Base-by-base conservation (phyloP, 2,329 filamentous ascomycete species). In the Apiospora phragmitis region DNA sequence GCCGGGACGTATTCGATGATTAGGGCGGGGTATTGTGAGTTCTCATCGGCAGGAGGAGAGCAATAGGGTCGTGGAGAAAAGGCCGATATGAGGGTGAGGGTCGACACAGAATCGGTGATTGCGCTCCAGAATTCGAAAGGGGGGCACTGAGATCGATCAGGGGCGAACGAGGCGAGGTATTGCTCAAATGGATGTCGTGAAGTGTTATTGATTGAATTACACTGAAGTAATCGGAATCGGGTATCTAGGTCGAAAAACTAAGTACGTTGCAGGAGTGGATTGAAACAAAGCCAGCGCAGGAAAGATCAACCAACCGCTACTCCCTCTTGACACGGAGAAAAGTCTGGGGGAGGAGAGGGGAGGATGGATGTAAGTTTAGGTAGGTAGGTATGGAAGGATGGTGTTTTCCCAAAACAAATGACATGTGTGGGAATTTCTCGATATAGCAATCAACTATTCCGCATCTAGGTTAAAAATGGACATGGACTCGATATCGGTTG, bases 1-100 rank as follows among this genome's bases (percentile, higher is more conserved):
- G 91, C 90, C 85, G 83, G 90, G 91, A 77, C 73, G 67, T 72
- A 72, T 66, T 77, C 35, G 72, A 70, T 69, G 65, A 68, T 74
- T 80, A 81, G 74, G 71, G 74, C 18, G 71, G 65, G 62, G 68
- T 72, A 69, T 73, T 73, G 65, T 65, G 73, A 73, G 71, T 76
- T 74, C 74, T 79, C 80, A 82, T 83, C 72, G 74, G 76, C 69
- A 62, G 55, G 41, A 67, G 70, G 43, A 70, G 59, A 14, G 41
- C 41, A n/a, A n/a, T 21, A 62, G 11, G 55, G 32, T 62, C 55
- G 21, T 14, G 32, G 16, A 59, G 29, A 29, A 29, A 51, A 11
- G 18, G 67, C 47, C 45, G n/a, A 21, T 38, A 65, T 59, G 41
- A 12, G 55, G 55, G 29, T 14, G 55, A 38, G 29, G 4, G 18